Conservation (phyloP, 495 filamentous ascomycete species). For the Talaromyces proteolyticus region DNA sequence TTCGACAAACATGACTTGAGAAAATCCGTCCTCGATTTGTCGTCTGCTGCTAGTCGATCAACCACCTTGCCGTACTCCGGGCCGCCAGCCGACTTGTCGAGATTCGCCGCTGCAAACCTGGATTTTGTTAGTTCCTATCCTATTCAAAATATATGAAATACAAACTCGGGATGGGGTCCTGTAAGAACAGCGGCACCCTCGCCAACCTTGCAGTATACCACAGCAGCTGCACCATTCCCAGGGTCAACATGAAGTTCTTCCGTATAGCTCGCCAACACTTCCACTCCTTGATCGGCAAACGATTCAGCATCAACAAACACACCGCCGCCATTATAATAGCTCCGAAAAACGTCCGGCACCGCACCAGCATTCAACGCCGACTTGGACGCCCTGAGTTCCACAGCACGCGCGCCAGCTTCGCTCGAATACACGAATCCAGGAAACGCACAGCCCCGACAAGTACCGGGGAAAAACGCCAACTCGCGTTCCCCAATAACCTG, state of each 20-base stretch:
- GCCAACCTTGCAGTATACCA: slow-evolving; percentile 84
- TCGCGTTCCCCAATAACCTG: slow-evolving; percentile 86
- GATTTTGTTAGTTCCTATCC: background rate
- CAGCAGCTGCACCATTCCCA: slow-evolving; percentile 64
- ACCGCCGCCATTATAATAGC: slow-evolving; percentile 93
- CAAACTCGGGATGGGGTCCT: slow-evolving; percentile 91
- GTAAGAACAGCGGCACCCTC: slow-evolving; percentile 77
- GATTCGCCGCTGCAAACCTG: slow-evolving; percentile 80
- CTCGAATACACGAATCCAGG: slow-evolving; percentile 87
- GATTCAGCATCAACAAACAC: slow-evolving; percentile 80
- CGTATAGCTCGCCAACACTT: slow-evolving; percentile 77
- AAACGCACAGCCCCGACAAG: slow-evolving; percentile 82
- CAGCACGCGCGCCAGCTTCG: slow-evolving; percentile 77
- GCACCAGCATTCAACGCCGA: slow-evolving; percentile 43
- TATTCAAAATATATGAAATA: slow-evolving; percentile 6
- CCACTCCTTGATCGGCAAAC: slow-evolving; percentile 56
- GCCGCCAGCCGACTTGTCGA: slow-evolving; percentile 55
- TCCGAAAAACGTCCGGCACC: slow-evolving; percentile 59
- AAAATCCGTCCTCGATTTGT: slow-evolving; percentile 65
- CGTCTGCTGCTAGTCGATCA: slow-evolving; percentile 62
- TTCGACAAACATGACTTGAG: slow-evolving; percentile 77
- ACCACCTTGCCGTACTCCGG: slow-evolving; percentile 64
- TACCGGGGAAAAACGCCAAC: slow-evolving; percentile 81
- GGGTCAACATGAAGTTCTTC: slow-evolving; percentile 72
- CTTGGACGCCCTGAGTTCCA: slow-evolving; percentile 59